Percentiles rank a stretch among this genome's conserved stretches.
phyloP scores from a whole-genome alignment of 2,329 filamentous ascomycete genomes.

The Fusarium zealandicum region DNA sequence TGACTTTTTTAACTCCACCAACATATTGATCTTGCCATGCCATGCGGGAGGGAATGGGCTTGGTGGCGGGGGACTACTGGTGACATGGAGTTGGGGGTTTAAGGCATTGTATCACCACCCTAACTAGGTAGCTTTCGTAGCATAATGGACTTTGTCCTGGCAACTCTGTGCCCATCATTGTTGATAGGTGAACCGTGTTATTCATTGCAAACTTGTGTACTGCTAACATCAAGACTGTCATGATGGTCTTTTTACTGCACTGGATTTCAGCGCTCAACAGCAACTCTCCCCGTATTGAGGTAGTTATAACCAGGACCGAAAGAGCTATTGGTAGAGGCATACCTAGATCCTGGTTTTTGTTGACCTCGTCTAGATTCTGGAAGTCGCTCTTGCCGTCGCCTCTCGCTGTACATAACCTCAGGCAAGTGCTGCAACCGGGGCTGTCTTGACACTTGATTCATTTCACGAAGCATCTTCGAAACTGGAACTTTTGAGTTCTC shows the following conservation, averaged over 20 bases:
- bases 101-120: constrained; percentile 30
- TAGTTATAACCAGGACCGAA: no score
- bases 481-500: no score
- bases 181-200: neutral
- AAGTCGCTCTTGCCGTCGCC: no score
- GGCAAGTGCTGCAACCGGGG: no score
- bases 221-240: neutral
- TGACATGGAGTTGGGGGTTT: constrained; percentile 31
- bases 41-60: constrained; percentile 29
- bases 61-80: constrained; percentile 17
- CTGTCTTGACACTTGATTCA: no score
- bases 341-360: no score
- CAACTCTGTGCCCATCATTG: neutral
- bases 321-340: no score
- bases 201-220: neutral
- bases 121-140: constrained; percentile 18
- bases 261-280: neutral
- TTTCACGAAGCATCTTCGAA: no score
- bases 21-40: constrained; percentile 26
- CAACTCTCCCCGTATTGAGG: no score
- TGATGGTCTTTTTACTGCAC: neutral
- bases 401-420: no score
- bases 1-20: constrained; percentile 17
- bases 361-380: no score
- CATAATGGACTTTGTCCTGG: constrained; percentile 4